A percentile compares a stretch with the other conserved stretches of the same genome.
These are phyloP conservation scores for Priceomyces carsonii DNA, from an alignment of 805 yeast species.

Conservation along the genomic window DNA sequence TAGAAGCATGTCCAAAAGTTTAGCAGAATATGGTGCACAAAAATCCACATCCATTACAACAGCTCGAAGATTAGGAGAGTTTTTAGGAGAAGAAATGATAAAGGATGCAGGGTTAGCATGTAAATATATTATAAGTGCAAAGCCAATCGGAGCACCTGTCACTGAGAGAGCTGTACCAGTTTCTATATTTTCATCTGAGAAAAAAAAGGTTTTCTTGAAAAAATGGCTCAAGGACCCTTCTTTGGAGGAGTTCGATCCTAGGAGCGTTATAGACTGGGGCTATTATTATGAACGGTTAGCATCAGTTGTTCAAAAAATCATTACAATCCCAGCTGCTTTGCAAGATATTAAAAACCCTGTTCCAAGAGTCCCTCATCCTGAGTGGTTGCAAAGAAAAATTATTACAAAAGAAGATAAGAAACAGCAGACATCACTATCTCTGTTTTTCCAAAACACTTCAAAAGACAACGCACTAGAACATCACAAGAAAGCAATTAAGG, in stretches of 20 bases:
- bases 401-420: constrained; percentile 59
- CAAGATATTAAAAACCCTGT: constrained; percentile 90
- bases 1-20: constrained; percentile 89
- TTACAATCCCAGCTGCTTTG: constrained; percentile 95
- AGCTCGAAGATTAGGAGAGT: constrained; percentile 89
- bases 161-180: constrained; percentile 97
- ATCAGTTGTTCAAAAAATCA: constrained; percentile 90
- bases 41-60: constrained; percentile 96
- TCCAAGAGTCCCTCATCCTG: constrained; percentile 91
- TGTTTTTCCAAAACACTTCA: constrained; percentile 53
- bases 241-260: constrained; percentile 78
- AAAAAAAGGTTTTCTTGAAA: constrained; percentile 71
- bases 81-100: constrained; percentile 94
- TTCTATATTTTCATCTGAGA: constrained; percentile 89
- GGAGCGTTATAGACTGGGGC: constrained; percentile 89
- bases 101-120: constrained; percentile 96
- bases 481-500: constrained; percentile 48
- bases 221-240: constrained; percentile 86
- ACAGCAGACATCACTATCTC: constrained; percentile 67
- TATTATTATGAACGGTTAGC: constrained; percentile 90
- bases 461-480: constrained; percentile 40
- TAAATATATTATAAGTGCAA: constrained; percentile 84
- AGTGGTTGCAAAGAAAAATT: constrained; percentile 78
- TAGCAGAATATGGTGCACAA: constrained; percentile 85
- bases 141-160: constrained; percentile 83